Base-by-base conservation (phyloP, 495 filamentous ascomycete species). In the Bacidia rubella region DNA sequence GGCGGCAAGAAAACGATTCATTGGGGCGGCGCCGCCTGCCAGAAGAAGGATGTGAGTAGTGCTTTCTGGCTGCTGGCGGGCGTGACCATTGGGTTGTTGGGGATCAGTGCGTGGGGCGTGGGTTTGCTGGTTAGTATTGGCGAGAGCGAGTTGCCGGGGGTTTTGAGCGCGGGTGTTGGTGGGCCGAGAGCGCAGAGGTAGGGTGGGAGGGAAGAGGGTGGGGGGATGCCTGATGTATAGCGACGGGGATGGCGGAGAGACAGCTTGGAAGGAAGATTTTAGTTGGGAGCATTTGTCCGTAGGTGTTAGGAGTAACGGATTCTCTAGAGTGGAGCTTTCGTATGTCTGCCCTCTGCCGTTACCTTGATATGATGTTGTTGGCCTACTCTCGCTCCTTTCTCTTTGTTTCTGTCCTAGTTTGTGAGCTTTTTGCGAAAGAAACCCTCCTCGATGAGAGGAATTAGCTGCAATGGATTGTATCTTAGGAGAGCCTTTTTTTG, bases 41-140 rank as follows among this genome's bases (percentile, higher is more conserved):
- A 94, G 67, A 98, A 96, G 76, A 81, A 81, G 61, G 90, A 98
- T 65, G 68, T 97, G 43, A 89, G 85, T 66, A 76, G 81, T 19
- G 80, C 80, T 35, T 97, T 98, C 66, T 94, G 88, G 76, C 66
- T 98, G 38, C 71, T 98, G 59, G 71, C 77, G 3, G 76, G 80
- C 2, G 81, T 92, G 39, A 79, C 74, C 5, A 68, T 94, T 41
- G 62, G 78, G 20, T 69, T 87, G 24, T 63, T 86, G 10, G 67
- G 75, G 21, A 68, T 81, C 25, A 61, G 85, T 3, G 65, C 68
- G 15, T 82, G 80, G 65, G 80, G 79, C 5, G 76, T 98, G 59
- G 79, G 83, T 1, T 65, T 93, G 72, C 60, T 97, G 59, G 87
- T 79, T 56, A 77, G 70, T 42, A 82, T 96, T 58, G 92, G 92